Evolutionary conservation across 176 grass and related monocot species (phyloP).

Genomic region (sorghum (Sorghum bicolor)): Sorghum_bicolor_NCBIv3 NC_012875.2:49708001-49708500

Average conservation of each 20-base stretch:
- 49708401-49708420: neutral
- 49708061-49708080: conserved; percentile 76
- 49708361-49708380: neutral
- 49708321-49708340: neutral
- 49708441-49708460: neutral
- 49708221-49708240: neutral
- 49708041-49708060: conserved; percentile 69
- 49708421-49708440: neutral
- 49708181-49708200: conserved; percentile 83
- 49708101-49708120: conserved; percentile 45
- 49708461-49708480: neutral
- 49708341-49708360: neutral
- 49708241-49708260: neutral
- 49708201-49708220: conserved; percentile 51
- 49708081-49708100: conserved; percentile 48
- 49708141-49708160: conserved; percentile 57
- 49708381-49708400: neutral
- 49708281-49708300: neutral
- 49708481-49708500: neutral
- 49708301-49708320: neutral
- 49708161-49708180: conserved; percentile 85
- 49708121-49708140: conserved; percentile 50
- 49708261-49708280: neutral
- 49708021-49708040: conserved; percentile 81
- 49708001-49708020: conserved; percentile 66